These are phyloP conservation scores for Vinca minor DNA, from an alignment of 257 asterid species.

Conservation along the genomic window DNA sequence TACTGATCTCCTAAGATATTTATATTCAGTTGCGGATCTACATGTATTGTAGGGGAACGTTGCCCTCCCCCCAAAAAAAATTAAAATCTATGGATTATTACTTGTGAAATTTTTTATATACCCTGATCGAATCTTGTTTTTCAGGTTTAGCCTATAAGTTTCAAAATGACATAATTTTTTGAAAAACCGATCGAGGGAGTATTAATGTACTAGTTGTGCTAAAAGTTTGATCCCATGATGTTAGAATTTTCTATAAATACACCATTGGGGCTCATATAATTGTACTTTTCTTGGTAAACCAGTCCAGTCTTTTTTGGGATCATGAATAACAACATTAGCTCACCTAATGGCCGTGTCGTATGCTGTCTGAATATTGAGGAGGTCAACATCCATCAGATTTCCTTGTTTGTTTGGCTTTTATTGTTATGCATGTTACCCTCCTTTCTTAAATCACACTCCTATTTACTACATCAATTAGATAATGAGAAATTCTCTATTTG, in stretches of 20 bases:
- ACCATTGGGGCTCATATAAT: not conserved
- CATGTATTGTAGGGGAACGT: too few species aligned
- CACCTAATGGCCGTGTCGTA: not conserved
- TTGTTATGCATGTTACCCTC: not conserved
- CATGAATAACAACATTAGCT: not conserved
- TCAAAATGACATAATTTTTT: too few species aligned
- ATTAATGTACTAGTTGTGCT: too few species aligned
- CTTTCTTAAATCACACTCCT: not conserved
- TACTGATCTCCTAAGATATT: too few species aligned
- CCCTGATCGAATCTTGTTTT: too few species aligned
- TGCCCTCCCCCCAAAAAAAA: too few species aligned
- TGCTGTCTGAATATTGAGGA: not conserved
- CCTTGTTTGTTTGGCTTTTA: not conserved
- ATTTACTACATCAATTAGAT: too few species aligned
- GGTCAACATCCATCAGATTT: conserved; percentile 2
- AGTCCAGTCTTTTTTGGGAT: not conserved
- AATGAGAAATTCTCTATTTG: too few species aligned
- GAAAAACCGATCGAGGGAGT: not conserved
- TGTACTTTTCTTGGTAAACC: conserved; percentile 5
- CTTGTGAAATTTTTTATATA: too few species aligned
- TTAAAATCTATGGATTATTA: too few species aligned
- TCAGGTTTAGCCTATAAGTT: too few species aligned
- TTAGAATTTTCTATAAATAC: not conserved
- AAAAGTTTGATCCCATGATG: not conserved
- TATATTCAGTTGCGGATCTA: too few species aligned